Percentiles rank a stretch among this genome's conserved stretches.
Evolutionary conservation across 768 basidiomycete genomes (phyloP).

Genomic region (Hysterangium stoloniferum): DNA sequence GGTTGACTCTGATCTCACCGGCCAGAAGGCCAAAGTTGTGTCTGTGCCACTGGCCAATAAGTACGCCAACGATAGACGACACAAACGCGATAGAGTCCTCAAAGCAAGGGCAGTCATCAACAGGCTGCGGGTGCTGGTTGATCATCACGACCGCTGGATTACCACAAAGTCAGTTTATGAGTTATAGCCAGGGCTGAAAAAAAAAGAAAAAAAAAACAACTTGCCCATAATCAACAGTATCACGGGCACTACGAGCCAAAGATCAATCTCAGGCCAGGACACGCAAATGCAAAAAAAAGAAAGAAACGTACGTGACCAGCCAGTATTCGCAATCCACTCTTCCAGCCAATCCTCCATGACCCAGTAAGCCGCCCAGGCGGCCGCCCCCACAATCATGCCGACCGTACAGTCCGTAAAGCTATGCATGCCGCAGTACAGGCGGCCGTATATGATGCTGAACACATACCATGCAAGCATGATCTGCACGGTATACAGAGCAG

Average conservation of each 20-base stretch:
- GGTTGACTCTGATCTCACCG: slow-evolving; percentile 31
- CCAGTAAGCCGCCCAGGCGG: slow-evolving; percentile 47
- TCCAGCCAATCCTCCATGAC: slow-evolving; percentile 33
- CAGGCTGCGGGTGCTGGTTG: slow-evolving; percentile 89
- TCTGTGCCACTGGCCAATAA: slow-evolving; percentile 60
- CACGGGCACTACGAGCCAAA: slow-evolving; percentile 20
- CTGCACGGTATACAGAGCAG: slow-evolving; percentile 32
- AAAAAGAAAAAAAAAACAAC: slow-evolving; percentile 1
- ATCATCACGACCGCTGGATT: slow-evolving; percentile 69
- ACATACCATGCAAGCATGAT: slow-evolving; percentile 47
- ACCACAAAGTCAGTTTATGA: too few species aligned
- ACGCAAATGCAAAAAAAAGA: not conserved
- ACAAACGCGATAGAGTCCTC: slow-evolving; percentile 93
- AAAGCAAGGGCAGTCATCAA: slow-evolving; percentile 97
- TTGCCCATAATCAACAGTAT: slow-evolving; percentile 14
- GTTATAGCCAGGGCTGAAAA: slow-evolving; percentile 45
- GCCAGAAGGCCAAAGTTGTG: slow-evolving; percentile 24
- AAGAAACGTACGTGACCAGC: slow-evolving; percentile 23
- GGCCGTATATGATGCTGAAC: slow-evolving; percentile 68
- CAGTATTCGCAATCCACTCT: slow-evolving; percentile 24
- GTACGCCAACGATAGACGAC: slow-evolving; percentile 73
- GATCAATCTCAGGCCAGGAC: slow-evolving; percentile 13
- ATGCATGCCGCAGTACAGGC: slow-evolving; percentile 86
- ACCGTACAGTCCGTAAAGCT: slow-evolving; percentile 66
- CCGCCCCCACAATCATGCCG: slow-evolving; percentile 57